Conservation (phyloP, 2,329 filamentous ascomycete genomes). For the Aureobasidium uvarum region DNA sequence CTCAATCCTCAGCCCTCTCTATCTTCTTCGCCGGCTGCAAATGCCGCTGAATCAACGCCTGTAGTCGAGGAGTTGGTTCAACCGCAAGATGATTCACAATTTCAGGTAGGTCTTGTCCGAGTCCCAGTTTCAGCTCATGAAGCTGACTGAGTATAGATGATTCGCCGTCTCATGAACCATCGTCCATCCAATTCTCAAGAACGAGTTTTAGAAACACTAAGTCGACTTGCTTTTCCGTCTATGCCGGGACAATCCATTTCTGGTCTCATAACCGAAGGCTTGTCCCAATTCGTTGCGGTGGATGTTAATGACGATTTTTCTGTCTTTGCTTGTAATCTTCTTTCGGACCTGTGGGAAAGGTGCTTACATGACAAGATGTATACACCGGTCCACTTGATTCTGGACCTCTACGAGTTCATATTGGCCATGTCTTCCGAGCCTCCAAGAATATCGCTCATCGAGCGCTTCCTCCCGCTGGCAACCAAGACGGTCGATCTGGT, state of each 20-base stretch:
- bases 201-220: conserved; percentile 66
- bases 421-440: conserved; percentile 60
- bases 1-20: conserved; percentile 29
- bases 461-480: conserved; percentile 52
- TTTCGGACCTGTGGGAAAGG: conserved; percentile 66
- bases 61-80: neutral
- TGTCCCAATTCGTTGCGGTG: conserved; percentile 56
- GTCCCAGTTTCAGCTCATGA: conserved; percentile 1
- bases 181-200: conserved; percentile 55
- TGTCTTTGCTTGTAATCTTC: conserved; percentile 61
- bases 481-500: conserved; percentile 55
- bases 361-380: conserved; percentile 63
- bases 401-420: conserved; percentile 63
- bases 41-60: conserved; percentile 3
- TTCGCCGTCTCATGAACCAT: conserved; percentile 65
- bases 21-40: neutral
- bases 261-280: conserved; percentile 63
- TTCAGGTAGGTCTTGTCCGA: conserved; percentile 20
- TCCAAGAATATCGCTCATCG: conserved; percentile 59
- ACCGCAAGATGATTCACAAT: conserved; percentile 11
- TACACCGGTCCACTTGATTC: conserved; percentile 62
- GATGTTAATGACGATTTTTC: conserved; percentile 56
- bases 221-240: conserved; percentile 64
- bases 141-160: conserved; percentile 28
- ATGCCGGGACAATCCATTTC: conserved; percentile 61